These are phyloP conservation scores for Geosmithia putterillii DNA, from an alignment of 2,329 filamentous ascomycete genomes.

Conservation along the genomic window DNA sequence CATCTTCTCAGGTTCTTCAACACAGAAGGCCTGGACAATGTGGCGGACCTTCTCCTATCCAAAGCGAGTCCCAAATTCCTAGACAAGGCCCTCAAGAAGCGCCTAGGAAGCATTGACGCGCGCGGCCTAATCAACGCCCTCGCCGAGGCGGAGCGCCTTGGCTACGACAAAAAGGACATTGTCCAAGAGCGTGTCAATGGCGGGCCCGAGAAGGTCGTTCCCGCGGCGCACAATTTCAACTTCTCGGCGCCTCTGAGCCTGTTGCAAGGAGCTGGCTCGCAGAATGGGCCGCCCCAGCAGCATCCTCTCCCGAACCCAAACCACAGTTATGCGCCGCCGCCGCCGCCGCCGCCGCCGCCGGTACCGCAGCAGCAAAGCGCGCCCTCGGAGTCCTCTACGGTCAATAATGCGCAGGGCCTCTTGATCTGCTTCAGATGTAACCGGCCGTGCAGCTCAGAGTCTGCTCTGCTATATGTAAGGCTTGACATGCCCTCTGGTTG, in stretches of 20 bases:
- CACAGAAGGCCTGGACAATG: constrained; percentile 28
- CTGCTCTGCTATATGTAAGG: constrained; percentile 19
- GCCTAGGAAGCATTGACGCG: constrained; percentile 40
- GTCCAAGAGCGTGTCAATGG: constrained; percentile 24
- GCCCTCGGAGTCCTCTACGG: neutral
- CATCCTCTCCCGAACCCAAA: too few species aligned
- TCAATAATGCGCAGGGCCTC: constrained; percentile 4
- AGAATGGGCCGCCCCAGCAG: neutral
- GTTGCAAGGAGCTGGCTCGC: neutral
- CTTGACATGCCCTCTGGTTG: neutral
- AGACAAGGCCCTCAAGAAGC: constrained; percentile 36
- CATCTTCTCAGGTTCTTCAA: constrained; percentile 26
- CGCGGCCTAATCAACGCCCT: constrained; percentile 43
- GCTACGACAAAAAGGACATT: constrained; percentile 39
- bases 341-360: neutral
- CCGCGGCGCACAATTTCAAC: constrained; percentile 8
- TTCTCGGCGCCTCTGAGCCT: neutral
- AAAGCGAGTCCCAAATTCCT: constrained; percentile 37
- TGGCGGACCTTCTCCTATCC: constrained; percentile 28
- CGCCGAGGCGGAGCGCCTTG: constrained; percentile 42
- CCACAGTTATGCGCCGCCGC: too few species aligned
- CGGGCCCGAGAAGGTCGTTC: constrained; percentile 23
- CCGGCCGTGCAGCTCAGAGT: constrained; percentile 19
- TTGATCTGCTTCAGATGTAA: constrained; percentile 15
- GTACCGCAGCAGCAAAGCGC: neutral